Evolutionary conservation across 345 rosid genomes (phyloP), one percentile per base, ranked within the genome.

Genomic region (Salix exigua): DNA sequence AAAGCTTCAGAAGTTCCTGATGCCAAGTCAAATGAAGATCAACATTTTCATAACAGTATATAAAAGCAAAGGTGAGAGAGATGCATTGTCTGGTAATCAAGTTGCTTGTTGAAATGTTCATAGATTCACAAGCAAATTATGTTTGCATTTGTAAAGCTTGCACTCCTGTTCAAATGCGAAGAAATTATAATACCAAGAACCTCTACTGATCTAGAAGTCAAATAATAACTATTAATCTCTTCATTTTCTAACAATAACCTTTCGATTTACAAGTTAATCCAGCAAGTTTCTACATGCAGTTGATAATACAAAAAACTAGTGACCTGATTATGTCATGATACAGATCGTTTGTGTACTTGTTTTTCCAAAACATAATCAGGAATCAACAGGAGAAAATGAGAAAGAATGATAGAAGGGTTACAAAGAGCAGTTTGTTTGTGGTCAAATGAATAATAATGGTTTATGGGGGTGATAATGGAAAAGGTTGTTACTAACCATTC

Each of bases 1-100:
- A 96, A 96, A 69, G 97, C 92, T 84, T 96, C 99, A 21, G 99
- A 96, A 72, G 98, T 93, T 75, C 99, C 99, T 96, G 90, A 71
- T 30, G 68, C 38, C 83, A 60, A 79, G 76, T 10, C 48, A 80
- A 64, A 82, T 64, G 26, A 69, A 51, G 23, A 70, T 50, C 48
- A 79, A 74, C 74, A 9, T 76, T 70, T 46, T 18, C 6, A 7
- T 13, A 11, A 10, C 71, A 55, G 28, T 38, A 37, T 38, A 55
- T 55, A 1, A 67, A 42, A 55, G 35, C 42, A 60, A 26, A 19
- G 38, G 33, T 46, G 73, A 16, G n/a, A 30, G 26, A 69, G 46
- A 61, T 65, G 37, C 53, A 77, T 48, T 70, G 10, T 18, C 40
- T 65, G n/a, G 23, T 19, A 30, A 28, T 17, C 25, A 64, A 66